These are phyloP conservation scores for Apiospora marii DNA, from an alignment of 2,329 filamentous ascomycete genomes.

Conservation along the genomic window DNA sequence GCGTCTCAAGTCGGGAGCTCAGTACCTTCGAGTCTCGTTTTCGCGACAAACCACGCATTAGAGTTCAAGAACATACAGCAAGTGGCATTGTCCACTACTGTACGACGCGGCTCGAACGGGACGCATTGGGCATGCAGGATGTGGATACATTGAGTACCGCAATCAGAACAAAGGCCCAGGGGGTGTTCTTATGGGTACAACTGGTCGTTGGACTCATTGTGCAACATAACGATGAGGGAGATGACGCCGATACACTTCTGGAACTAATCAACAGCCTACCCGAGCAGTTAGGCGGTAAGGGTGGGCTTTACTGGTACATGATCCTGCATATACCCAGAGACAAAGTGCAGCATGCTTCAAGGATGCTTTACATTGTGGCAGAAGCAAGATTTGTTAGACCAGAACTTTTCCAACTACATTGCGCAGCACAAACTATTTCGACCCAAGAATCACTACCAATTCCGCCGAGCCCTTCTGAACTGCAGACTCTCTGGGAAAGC, in stretches of 20 bases:
- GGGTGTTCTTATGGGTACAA: constrained; percentile 26
- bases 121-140: background rate
- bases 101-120: constrained; percentile 3
- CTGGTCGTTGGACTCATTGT: constrained; percentile 21
- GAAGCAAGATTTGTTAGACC: background rate
- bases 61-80: constrained; percentile 22
- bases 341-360: background rate
- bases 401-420: background rate
- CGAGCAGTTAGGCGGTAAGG: background rate
- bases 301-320: background rate
- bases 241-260: too few relatives aligned
- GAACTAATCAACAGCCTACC: constrained; percentile 22
- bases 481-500: background rate
- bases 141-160: constrained; percentile 19
- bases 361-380: background rate
- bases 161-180: constrained; percentile 19
- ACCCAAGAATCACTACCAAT: background rate
- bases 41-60: background rate
- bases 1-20: constrained; percentile 26
- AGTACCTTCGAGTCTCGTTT: constrained; percentile 21
- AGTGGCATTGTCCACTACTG: constrained; percentile 25
- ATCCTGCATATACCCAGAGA: background rate
- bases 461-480: background rate
- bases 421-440: background rate
- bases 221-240: background rate